Evolutionary conservation across 2,329 filamentous ascomycete species (phyloP).

Genomic region (Fusarium chlamydosporum): DNA sequence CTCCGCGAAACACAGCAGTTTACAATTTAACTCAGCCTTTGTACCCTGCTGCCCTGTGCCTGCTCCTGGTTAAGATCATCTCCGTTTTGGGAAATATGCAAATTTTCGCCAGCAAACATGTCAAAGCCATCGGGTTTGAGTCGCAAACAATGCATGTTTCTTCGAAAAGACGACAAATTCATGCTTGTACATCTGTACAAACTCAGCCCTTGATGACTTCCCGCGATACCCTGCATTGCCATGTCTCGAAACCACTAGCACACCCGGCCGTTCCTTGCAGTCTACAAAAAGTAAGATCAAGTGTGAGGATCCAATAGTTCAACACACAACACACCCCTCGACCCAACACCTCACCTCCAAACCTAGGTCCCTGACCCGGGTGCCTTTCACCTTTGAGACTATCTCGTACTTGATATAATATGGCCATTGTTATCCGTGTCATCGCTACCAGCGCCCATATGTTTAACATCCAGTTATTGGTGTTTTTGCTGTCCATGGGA

Average conservation of each 20-base stretch:
- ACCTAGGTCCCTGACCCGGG: background rate
- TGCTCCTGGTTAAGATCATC: constrained; percentile 15
- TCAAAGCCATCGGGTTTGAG: constrained; percentile 4
- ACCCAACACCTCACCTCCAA: too few relatives aligned
- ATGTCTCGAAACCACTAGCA: constrained; percentile 28
- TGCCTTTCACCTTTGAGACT: background rate
- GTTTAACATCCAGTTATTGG: background rate
- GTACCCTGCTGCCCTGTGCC: constrained; percentile 2
- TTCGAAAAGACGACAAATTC: background rate
- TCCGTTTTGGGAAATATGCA: constrained; percentile 8
- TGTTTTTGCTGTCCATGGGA: background rate
- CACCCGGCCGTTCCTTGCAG: constrained; percentile 27
- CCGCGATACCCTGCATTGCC: constrained; percentile 18
- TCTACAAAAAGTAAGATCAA: constrained; percentile 18
- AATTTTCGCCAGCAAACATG: constrained; percentile 1
- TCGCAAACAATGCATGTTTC: background rate
- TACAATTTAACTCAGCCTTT: background rate
- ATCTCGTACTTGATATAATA: background rate
- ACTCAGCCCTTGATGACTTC: background rate
- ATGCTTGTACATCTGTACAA: constrained; percentile 1
- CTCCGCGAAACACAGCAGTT: constrained; percentile 15
- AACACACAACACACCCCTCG: constrained; percentile 9
- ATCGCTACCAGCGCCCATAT: background rate
- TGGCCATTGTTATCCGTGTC: background rate
- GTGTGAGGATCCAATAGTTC: constrained; percentile 5